Percentiles rank a stretch among this genome's conserved stretches.
These are phyloP conservation scores for Cnidoscolus chayamansa DNA, from an alignment of 441 rosid species.

Conservation along the genomic window DNA sequence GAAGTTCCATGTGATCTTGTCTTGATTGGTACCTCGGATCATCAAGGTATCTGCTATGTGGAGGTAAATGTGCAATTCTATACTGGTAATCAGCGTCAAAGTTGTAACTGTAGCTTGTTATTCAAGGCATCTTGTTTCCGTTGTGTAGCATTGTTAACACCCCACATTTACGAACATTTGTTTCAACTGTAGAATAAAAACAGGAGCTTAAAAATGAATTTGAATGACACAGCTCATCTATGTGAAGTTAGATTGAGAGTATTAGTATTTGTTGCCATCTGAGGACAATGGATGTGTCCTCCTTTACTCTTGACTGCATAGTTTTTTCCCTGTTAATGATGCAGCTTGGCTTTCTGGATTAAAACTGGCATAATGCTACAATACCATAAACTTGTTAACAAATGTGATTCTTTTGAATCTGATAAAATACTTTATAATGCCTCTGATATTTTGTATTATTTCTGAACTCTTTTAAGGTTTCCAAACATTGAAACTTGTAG, in stretches of 20 bases:
- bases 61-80: slow-evolving; percentile 52
- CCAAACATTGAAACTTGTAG: background rate
- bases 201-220: background rate
- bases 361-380: background rate
- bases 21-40: slow-evolving; percentile 89
- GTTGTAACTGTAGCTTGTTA: background rate
- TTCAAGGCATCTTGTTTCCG: background rate
- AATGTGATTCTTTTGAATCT: background rate
- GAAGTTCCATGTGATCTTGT: slow-evolving; percentile 99
- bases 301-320: background rate
- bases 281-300: background rate
- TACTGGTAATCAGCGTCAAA: background rate
- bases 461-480: background rate
- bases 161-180: background rate
- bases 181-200: background rate
- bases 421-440: background rate
- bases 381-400: background rate
- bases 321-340: background rate
- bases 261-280: background rate
- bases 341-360: background rate
- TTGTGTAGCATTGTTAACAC: background rate
- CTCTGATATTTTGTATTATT: background rate
- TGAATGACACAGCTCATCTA: background rate
- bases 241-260: background rate
- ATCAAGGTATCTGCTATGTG: slow-evolving; percentile 87